phyloP scores from a whole-genome alignment of 371 early-diverging fungal species.

The Circinella umbellata region DNA sequence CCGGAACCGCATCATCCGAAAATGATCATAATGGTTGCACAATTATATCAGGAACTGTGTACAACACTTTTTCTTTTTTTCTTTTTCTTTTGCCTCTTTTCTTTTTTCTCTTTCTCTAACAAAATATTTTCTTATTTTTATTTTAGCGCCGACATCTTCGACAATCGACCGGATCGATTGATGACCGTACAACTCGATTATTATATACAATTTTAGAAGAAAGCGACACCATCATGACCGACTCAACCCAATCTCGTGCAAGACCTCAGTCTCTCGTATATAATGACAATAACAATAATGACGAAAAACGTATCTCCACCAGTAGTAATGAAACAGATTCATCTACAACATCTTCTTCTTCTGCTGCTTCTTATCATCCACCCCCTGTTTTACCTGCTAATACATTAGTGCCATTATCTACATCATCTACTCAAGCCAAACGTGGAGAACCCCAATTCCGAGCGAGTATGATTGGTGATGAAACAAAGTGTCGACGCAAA shows the following conservation, averaged over 20 bases:
- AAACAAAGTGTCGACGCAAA: conserved; percentile 36
- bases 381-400: conserved; percentile 21
- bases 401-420: not conserved
- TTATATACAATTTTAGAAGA: conserved; percentile 47
- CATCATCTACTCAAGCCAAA: conserved; percentile 6
- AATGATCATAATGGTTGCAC: conserved; percentile 2
- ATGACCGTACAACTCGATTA: conserved; percentile 21
- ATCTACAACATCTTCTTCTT: conserved; percentile 14
- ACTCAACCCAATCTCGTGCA: conserved; percentile 19
- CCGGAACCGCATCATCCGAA: conserved; percentile 1
- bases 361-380: conserved; percentile 20
- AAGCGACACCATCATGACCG: conserved; percentile 40
- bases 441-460: conserved; percentile 27
- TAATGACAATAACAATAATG: conserved; percentile 6
- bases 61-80: not conserved
- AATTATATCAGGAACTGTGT: conserved; percentile 4
- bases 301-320: conserved; percentile 10
- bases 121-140: not conserved
- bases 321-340: conserved; percentile 16
- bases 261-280: conserved; percentile 7
- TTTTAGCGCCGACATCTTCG: conserved; percentile 14
- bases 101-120: not conserved
- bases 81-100: not conserved
- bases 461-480: conserved; percentile 29
- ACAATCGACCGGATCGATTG: conserved; percentile 24